These are phyloP conservation scores for Yamadazyma dushanensis DNA, from an alignment of 1,139 yeast genomes.

Conservation along the genomic window DNA sequence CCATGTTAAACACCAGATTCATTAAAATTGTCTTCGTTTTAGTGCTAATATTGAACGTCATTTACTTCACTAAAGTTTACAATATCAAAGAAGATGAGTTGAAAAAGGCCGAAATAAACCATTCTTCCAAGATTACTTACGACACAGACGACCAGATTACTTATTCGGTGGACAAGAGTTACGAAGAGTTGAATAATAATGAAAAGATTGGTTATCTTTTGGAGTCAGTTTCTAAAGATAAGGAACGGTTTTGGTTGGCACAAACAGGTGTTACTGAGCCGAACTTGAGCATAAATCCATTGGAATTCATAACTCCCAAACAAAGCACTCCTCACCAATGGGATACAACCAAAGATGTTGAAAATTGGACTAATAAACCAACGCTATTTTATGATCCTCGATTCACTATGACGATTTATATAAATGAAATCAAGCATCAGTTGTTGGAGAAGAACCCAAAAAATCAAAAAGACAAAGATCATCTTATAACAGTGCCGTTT, in stretches of 20 bases:
- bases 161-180: conserved; percentile 17
- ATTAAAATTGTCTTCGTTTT: conserved; percentile 23
- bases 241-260: conserved; percentile 28
- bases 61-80: conserved; percentile 25
- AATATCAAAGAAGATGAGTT: conserved; percentile 20
- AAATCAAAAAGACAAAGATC: conserved; percentile 14
- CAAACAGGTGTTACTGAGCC: conserved; percentile 26
- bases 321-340: conserved; percentile 6
- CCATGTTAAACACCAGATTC: conserved; percentile 20
- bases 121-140: conserved; percentile 19
- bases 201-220: conserved; percentile 28
- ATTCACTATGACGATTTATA: conserved; percentile 31
- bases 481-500: conserved; percentile 25
- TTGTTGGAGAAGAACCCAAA: conserved; percentile 11
- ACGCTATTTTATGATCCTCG: conserved; percentile 35
- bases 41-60: conserved; percentile 23
- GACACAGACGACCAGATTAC: conserved; percentile 24
- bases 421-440: conserved; percentile 26
- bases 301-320: conserved; percentile 20
- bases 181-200: conserved; percentile 19
- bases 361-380: conserved; percentile 20
- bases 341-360: conserved; percentile 8
- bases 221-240: conserved; percentile 21
- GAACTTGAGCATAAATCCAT: conserved; percentile 20
- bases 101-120: conserved; percentile 22